Base-by-base conservation (phyloP, 2,329 filamentous ascomycete species). In the Penicillium glabrum region DNA sequence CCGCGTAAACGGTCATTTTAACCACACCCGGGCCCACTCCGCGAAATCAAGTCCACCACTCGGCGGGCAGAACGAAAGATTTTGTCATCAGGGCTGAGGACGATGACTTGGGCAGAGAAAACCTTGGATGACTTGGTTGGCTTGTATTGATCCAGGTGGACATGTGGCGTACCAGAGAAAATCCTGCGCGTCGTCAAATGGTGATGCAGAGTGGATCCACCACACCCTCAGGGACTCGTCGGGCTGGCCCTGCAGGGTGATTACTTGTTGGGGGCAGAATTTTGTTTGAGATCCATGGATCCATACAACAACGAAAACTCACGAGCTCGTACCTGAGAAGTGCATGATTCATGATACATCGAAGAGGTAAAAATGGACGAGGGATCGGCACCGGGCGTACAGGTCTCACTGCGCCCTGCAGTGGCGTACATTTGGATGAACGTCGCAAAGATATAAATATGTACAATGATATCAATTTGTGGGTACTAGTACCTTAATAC, bases 31-130 rank as follows among this genome's bases (percentile, higher is more conserved):
- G 56, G 35, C 51, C 58, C 56, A 62, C 53, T 43, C 33, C 13
- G 41, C 46, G 27, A 39, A 31, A 14, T 31, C 11, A 13, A 19
- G 8, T 16, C 39, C n/a, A 53, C 63, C 63, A 65, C 56, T 65
- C 58, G 35, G 58, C 31, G 56, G 11, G n/a, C 54, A 58, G 60
- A 63, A 60, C 54, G 45, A 56, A 45, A 27, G 6, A 23, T 31
- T 35, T 27, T 51, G 39, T 53, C 58, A 43, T 35, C 55, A 55
- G 26, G 54, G 58, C 63, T 57, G 63, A 64, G 44, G 49, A 56
- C 53, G 55, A 53, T 53, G 48, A 56, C 47, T 58, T 56, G 55
- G 52, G 57, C 53, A 57, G 43, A 29, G 13, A 31, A 23, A 2
- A 16, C 16, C 23, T 19, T 11, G 19, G 41, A n/a, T 23, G 7